Evolutionary conservation across 331 rosid species (phyloP), one percentile per base, ranked within the genome.

Genomic region (Pyrus hybrid): DNA sequence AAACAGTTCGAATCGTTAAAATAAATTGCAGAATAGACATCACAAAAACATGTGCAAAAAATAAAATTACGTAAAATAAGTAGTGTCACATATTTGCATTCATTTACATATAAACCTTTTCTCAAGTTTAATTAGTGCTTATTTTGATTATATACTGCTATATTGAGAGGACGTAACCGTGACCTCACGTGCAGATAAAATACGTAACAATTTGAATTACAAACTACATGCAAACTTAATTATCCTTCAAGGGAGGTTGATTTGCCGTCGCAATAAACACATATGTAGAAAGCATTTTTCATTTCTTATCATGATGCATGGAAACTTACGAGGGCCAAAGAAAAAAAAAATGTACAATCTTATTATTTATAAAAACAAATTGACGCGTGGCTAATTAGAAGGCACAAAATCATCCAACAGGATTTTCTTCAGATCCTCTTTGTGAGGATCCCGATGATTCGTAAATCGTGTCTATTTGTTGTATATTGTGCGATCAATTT

Each of bases 401-500:
- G 5, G 13, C 11, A 63, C 37, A 28, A 14, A 18, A 14, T 37
- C 4, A 37, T 37, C 1, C 4, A 8, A 35, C 3, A 35, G 0
- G 43, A 8, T 35, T 0, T 1, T 35, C 3, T 35, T 0, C 0
- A 0, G 3, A 35, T 35, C 3, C 12, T 35, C 0, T 37, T 37
- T 37, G 13, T 9, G 13, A 37, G 13, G 4, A 37, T 37, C 1
- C 1, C 1, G 1, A 3, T 2, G 0, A 37, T 37, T 9, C 1
- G 45, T 37, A 37, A 37, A 37, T 37, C 1, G 0, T 37, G 45
- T 37, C 0, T 0, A 1, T 37, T 37, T 37, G 0, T 37, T 0
- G 13, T 9, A 37, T 0, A 37, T 37, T 37, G 0, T 37, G 0
- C 0, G 0, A 0, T 37, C 4, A 37, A 0, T 37, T 37, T 37